These are phyloP conservation scores for Hypoxylon sp. DNA, from an alignment of 2,329 filamentous ascomycete genomes.

Conservation along the genomic window DNA sequence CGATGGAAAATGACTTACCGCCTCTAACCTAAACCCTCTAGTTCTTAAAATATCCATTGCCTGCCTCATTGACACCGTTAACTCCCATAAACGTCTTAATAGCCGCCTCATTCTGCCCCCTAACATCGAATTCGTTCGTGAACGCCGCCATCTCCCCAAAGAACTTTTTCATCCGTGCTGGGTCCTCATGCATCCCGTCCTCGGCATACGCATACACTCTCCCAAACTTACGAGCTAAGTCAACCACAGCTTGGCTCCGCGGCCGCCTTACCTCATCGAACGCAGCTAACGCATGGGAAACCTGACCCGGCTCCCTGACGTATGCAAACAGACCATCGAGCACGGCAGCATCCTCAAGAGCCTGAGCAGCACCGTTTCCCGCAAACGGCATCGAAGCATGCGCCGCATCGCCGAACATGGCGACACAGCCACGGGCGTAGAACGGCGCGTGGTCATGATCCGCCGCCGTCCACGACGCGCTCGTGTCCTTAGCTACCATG, in stretches of 20 bases:
- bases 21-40: neutral
- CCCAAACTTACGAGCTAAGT: constrained; percentile 52
- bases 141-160: constrained; percentile 50
- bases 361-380: constrained; percentile 57
- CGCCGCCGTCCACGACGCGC: constrained; percentile 52
- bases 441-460: constrained; percentile 56
- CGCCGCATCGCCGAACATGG: constrained; percentile 56
- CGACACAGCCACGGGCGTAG: constrained; percentile 49
- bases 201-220: constrained; percentile 50
- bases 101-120: constrained; percentile 50
- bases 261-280: constrained; percentile 51
- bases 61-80: constrained; percentile 2
- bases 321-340: constrained; percentile 49
- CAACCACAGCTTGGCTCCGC: constrained; percentile 53
- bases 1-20: neutral
- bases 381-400: constrained; percentile 56
- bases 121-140: constrained; percentile 54
- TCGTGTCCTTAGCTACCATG: constrained; percentile 52
- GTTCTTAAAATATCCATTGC: constrained; percentile 12
- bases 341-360: constrained; percentile 56
- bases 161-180: constrained; percentile 49
- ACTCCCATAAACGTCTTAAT: constrained; percentile 35
- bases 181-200: constrained; percentile 53
- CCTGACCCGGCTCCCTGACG: constrained; percentile 32
- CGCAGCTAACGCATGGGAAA: constrained; percentile 49